Base-by-base conservation (phyloP, 2,329 filamentous ascomycete species). In the Beauveria rudraprayagi region DNA sequence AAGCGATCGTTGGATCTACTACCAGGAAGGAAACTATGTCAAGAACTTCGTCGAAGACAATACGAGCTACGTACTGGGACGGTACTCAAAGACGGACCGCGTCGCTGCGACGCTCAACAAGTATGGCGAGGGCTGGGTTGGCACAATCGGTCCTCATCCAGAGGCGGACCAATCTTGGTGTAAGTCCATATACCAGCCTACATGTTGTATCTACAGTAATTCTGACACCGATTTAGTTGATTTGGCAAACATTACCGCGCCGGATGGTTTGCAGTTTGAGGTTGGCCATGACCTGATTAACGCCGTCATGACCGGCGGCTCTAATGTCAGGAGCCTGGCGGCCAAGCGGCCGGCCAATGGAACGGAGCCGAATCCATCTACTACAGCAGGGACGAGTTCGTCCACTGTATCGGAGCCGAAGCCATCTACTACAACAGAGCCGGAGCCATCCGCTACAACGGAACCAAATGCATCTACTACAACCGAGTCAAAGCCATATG, bases 151-250 rank as follows among this genome's bases (percentile, higher is more conserved):
- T 0, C 66, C 68, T 48, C 68, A 69, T 51, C 67, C 68, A 1
- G 68, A 70, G 56, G 68, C 68, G 10, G 62, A 55, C 26, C 24
- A 65, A 28, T 43, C 60, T 9, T 70, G 68, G 68, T 70, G 67
- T 68, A 64, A 63, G 68, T 64, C 6, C 17, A 4, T 17, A 9
- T 22, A 5, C 19, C 22, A 37, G 52, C 9, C 8, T 3, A 19
- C 40, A 24, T 43, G 34, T 19, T 43, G 10, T 24, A 6, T 43
- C 9, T 17, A 28, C 37, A 6, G 10, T 19, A 55, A 41, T 19
- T 8, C 43, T 48, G n/a, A 40, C n/a, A 5, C 11, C 7, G 8
- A 26, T 34, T 30, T 22, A 66, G 65, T 63, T 58, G 24, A 52
- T 11, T 22, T 44, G n/a, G 55, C 60, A 34, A 56, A 61, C 6